Base-by-base conservation (phyloP, 1,284 basidiomycete genomes). In the Trametes sp. region DNA sequence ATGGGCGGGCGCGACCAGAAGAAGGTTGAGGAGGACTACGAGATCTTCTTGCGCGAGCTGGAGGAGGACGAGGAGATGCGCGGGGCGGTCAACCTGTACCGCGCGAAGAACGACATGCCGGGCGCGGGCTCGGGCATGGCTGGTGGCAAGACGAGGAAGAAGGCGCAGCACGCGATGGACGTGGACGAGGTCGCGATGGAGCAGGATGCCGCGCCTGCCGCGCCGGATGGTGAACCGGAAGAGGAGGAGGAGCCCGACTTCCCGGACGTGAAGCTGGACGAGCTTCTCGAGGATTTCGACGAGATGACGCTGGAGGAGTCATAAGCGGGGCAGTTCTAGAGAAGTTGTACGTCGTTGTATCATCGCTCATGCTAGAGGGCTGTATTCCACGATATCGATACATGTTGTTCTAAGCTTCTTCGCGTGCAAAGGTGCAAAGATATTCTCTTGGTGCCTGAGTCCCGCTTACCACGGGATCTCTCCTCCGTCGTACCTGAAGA, bases 1-100 rank as follows among this genome's bases (percentile, higher is more conserved):
- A 85, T 93, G 81, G 96, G 96, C 42, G 96, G 96, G 46, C 82
- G 95, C 55, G 96, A 98, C 77, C 87, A 92, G 78, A 92, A 87
- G 81, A 96, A 96, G 81, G 94, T 98, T 64, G 96, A 98, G 75
- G 89, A 94, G 74, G 97, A 98, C 75, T 99, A 98, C 76, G 97
- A 98, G 80, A 72, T 95, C 65, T 99, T 99, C 88, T 81, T 99
- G 78, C 86, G 94, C 55, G 96, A 98, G 72, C 78, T 99, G 61
- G 97, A 98, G 78, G 97, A 99, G 77, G 97, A 99, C 79, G 90
- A 93, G 54, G 97, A 98, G 82, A 82, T 98, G 83, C 87, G 97
- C 55, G 84, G 86, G 19, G 88, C 88, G 19, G 90, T 99, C 72
- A 98, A 98, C 78, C 73, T 99, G 60, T 99, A 96, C 81, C 93